Base-by-base conservation (phyloP, 257 asterid genomes). In the Osmanthus fragrans region DNA sequence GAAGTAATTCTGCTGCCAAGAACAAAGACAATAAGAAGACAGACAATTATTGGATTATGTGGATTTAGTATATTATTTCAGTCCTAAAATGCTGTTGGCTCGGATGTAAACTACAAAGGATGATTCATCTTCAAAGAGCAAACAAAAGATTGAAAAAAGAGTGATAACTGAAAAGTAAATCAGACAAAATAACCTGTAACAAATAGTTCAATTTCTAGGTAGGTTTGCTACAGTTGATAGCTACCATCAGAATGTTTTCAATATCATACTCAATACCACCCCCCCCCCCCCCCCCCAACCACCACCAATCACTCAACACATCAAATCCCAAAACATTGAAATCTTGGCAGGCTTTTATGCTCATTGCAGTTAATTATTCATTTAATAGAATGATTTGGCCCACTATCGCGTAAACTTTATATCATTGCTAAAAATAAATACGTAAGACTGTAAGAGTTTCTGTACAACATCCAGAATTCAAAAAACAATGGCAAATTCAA, bases 91-190 rank as follows among this genome's bases (percentile, higher is more conserved):
- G 56, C n/a, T 4, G 56, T 4, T 16, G n/a, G 4, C n/a, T 4
- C n/a, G 2, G 7, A 47, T 47, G 56, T 47, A 47, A 47, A 47
- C n/a, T 47, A 47, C n/a, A 16, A 15, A 47, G 56, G 56, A 47
- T 47, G 56, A 47, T 47, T 47, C 56, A 47, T 13, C 56, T 47
- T 47, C 56, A 47, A 47, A 47, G 56, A 3, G 56, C 2, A 54
- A 54, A 19, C 27, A n/a, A 54, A 54, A 54, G 27, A 54, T 7
- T 7, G 11, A 47, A 13, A 49, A 18, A 16, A 51, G 9, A 19
- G 18, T 3, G 51, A 54, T 19, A 54, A 75, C 49, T 51, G 45
- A 34, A 30, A 64, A 65, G 79, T 27, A 45, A 45, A 75, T 65
- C 7, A 4, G 49, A 65, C 23, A 19, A 54, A 39, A 16, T 27